phyloP scores from a whole-genome alignment of 148 eudicot genomes.

The Hydrangea macrophylla region DNA sequence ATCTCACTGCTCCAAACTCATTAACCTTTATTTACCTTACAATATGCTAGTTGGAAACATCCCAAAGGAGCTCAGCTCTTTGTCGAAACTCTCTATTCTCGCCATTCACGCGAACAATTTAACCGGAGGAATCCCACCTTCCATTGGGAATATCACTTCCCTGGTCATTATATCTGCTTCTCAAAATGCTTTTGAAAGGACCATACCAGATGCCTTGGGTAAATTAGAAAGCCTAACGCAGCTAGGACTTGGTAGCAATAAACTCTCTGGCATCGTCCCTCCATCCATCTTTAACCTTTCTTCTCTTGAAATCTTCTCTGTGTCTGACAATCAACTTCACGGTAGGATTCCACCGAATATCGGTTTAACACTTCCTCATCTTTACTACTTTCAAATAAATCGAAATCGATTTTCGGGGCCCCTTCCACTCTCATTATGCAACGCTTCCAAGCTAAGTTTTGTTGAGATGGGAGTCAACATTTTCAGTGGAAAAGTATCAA shows the following conservation, averaged over 20 bases:
- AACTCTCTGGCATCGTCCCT: background rate
- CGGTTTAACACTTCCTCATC: background rate
- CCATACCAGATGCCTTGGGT: background rate
- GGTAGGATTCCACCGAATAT: background rate
- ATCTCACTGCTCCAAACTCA: slow-evolving; percentile 10
- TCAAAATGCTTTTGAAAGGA: background rate
- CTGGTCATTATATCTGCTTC: background rate
- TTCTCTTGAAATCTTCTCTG: background rate
- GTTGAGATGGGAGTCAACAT: background rate
- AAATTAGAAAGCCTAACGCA: background rate
- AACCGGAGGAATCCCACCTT: background rate
- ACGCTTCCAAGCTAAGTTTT: background rate
- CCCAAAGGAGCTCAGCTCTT: slow-evolving; percentile 20
- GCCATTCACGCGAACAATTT: background rate
- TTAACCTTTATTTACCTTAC: background rate
- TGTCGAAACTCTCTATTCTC: slow-evolving; percentile 17
- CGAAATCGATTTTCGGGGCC: background rate
- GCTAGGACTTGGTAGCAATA: background rate
- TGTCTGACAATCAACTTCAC: background rate
- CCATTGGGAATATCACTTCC: background rate
- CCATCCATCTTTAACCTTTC: background rate
- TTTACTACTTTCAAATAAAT: background rate
- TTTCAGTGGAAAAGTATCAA: background rate
- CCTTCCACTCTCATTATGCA: background rate
- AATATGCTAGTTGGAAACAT: slow-evolving; percentile 27